Base-by-base conservation (phyloP, 176 grass and related monocot species). In the Luzula sylvatica region DNA sequence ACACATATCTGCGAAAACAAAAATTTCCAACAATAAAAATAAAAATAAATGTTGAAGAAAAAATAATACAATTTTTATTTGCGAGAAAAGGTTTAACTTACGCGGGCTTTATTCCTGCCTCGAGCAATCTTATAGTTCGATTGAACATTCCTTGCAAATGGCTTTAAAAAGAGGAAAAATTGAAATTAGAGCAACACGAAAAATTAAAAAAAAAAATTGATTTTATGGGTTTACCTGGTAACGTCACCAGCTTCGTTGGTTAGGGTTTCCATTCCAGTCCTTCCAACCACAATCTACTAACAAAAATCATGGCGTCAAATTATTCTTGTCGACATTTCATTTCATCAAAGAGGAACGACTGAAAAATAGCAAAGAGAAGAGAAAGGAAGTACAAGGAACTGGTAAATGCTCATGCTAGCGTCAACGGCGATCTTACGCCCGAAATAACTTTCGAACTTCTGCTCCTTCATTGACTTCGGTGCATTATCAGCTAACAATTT, bases 121-220 rank as follows among this genome's bases (percentile, higher is more conserved):
- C 92, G 2, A 96, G 68, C 69, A 96, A 41, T 40, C 92, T 79
- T 65, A 96, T 96, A 26, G 92, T 96, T 47, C 85, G 74, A 43
- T 74, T 96, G 70, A 96, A 96, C 92, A 96, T 96, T 26, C 92
- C 85, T 71, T 89, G 92, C 55, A 96, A 71, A 74, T 96, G 92
- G 68, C 92, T 95, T 53, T 2, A 0, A 11, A 52, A 28, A 9
- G 58, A 61, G 49, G 11, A 21, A 38, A 0, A 11, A 58, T 51
- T 17, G 42, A 35, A 35, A 35, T 35, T 35, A 35, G 30, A 35
- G 30, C n/a, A 51, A 9, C 7, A 58, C 30, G n/a, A n/a, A n/a
- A 35, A 35, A 7, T 27, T 35, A 35, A 7, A 45, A 13, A 27
- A 17, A 49, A 56, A 56, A 63, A 51, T 16, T 52, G 13, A 44